These are phyloP conservation scores for Hortaea werneckii DNA, from an alignment of 2,329 filamentous ascomycete species.

Conservation along the genomic window DNA sequence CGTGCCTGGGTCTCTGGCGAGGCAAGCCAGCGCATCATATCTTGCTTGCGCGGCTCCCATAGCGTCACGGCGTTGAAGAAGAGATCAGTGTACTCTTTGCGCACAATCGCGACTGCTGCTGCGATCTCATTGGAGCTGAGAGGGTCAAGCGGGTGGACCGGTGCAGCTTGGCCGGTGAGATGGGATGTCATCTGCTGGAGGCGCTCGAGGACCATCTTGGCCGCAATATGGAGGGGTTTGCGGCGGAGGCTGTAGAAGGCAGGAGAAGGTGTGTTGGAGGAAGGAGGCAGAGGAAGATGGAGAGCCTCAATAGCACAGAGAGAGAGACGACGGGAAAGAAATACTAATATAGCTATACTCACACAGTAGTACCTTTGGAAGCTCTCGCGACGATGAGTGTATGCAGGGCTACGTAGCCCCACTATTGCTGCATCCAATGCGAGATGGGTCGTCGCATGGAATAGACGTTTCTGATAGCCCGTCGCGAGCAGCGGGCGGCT, in stretches of 20 bases:
- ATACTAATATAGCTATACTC: background rate
- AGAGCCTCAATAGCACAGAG: background rate
- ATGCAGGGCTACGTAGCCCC: background rate
- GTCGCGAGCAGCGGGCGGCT: background rate
- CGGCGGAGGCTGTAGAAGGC: background rate
- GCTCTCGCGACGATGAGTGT: too few relatives aligned
- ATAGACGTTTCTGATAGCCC: background rate
- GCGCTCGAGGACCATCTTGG: conserved; percentile 22
- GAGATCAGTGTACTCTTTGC: conserved; percentile 58
- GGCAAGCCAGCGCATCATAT: conserved; percentile 71
- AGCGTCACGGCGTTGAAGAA: conserved; percentile 82
- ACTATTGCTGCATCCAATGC: background rate
- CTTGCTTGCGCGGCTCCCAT: conserved; percentile 73
- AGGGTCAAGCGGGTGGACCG: conserved; percentile 68
- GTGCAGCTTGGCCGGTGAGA: conserved; percentile 43
- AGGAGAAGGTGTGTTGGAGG: too few relatives aligned
- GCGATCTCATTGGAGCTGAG: conserved; percentile 65
- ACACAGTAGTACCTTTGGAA: too few relatives aligned
- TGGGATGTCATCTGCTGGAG: conserved; percentile 44
- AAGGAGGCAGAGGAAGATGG: background rate
- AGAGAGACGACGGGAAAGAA: background rate
- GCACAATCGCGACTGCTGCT: conserved; percentile 56
- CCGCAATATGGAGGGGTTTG: background rate
- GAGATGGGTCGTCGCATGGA: background rate
- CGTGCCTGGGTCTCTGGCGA: conserved; percentile 50